A percentile compares a stretch with the other conserved stretches of the same genome.
Conservation (phyloP, 1,284 basidiomycete genomes). For the Trichosporon sp. region DNA sequence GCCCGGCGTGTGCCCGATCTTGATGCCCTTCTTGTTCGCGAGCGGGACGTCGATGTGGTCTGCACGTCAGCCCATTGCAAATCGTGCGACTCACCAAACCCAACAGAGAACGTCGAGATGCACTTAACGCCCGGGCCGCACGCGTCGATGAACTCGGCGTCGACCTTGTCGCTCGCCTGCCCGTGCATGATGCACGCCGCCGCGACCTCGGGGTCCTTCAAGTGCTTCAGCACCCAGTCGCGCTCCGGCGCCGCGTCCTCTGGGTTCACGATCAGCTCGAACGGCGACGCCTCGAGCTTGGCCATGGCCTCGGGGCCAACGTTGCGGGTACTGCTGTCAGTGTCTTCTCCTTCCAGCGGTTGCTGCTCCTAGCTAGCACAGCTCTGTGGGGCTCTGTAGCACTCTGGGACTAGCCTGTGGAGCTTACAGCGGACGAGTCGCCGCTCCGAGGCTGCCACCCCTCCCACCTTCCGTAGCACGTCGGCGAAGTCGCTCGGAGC, state of each 20-base stretch:
- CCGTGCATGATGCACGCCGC: conserved; percentile 40
- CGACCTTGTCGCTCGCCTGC: conserved; percentile 53
- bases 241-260: conserved; percentile 63
- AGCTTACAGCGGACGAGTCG: too few relatives aligned
- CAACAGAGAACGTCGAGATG: conserved; percentile 81
- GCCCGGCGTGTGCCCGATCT: conserved; percentile 84
- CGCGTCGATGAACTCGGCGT: conserved; percentile 66
- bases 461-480: too few relatives aligned
- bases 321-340: conserved; percentile 45
- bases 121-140: conserved; percentile 61
- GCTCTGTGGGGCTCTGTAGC: too few relatives aligned
- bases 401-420: too few relatives aligned
- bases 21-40: conserved; percentile 63
- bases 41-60: conserved; percentile 74
- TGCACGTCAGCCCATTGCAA: neutral
- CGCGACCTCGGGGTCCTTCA: conserved; percentile 62
- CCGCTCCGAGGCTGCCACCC: too few relatives aligned
- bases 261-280: conserved; percentile 61
- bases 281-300: conserved; percentile 52
- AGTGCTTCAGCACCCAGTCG: conserved; percentile 73
- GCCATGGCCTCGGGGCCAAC: conserved; percentile 69
- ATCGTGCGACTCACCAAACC: conserved; percentile 60
- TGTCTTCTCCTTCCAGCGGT: too few relatives aligned
- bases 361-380: too few relatives aligned
- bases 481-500: too few relatives aligned